phyloP scores from a whole-genome alignment of 1,284 basidiomycete genomes.

The Ceratobasidium sp. region DNA sequence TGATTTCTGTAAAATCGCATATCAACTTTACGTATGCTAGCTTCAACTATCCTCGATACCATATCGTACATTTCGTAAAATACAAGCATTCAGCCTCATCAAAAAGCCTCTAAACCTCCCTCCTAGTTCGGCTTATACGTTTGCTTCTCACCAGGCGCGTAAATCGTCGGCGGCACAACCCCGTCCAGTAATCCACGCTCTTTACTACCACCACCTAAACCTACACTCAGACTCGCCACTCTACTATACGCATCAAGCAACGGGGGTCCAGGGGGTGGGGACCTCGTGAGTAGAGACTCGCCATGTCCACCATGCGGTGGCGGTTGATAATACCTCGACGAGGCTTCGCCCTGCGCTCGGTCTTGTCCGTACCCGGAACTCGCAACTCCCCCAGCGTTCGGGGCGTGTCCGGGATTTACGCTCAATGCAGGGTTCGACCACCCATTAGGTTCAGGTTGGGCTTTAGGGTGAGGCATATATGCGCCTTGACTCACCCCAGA shows the following conservation, averaged over 20 bases:
- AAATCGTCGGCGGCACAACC: too few species aligned
- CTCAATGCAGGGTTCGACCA: background rate
- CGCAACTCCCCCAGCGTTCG: background rate
- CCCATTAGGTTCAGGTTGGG: background rate
- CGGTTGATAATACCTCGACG: constrained; percentile 19
- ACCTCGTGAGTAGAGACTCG: too few species aligned
- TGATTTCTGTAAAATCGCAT: too few species aligned
- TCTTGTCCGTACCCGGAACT: background rate
- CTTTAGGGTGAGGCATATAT: background rate
- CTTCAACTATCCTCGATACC: too few species aligned
- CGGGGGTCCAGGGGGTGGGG: background rate
- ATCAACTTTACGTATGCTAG: too few species aligned
- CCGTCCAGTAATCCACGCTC: too few species aligned
- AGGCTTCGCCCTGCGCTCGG: background rate
- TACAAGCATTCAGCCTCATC: too few species aligned
- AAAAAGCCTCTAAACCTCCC: too few species aligned
- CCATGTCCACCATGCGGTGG: background rate
- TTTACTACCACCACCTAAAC: background rate
- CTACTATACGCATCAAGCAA: constrained; percentile 16
- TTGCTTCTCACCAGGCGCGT: constrained; percentile 11
- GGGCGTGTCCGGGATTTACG: background rate
- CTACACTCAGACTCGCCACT: background rate
- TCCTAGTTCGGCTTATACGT: background rate
- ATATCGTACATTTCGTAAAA: too few species aligned
- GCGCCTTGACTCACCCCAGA: background rate